Base-by-base conservation (phyloP, 176 grass and related monocot species). In the Avena eriantha region DNA sequence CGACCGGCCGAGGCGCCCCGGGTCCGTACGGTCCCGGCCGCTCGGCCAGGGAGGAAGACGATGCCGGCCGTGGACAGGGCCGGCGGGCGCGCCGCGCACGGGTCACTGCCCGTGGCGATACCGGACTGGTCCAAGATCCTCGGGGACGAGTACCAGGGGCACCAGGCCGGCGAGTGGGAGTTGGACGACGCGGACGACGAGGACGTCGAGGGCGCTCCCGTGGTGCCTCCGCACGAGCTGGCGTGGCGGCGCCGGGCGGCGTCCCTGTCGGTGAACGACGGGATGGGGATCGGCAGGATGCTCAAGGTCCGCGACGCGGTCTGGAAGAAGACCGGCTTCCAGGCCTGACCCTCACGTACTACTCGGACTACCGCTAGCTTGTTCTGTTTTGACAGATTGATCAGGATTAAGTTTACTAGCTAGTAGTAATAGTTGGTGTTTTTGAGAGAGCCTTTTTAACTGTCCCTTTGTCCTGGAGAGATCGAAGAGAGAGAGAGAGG, bases 61-160 rank as follows among this genome's bases (percentile, higher is more conserved):
- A 86, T 81, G 75, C 29, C 66, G 22, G 49, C 36, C 36, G 0
- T 49, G 29, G 31, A 50, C 24, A 58, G 10, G 41, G 19, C 15
- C 19, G 41, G 51, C 15, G 67, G 79, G 23, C n/a, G 36, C 15
- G 45, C 87, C 0, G 68, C 90, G 36, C 64, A 87, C 48, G 83
- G 90, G 19, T 98, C 93, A 3, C 64, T 95, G 71, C 96, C 96
- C 49, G 88, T 98, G 73, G 90, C 89, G 21, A 92, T 98, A 68
- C 96, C 96, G 43, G 93, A 98, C 88, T 98, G 96, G 96, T 92
- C 96, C 1, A 98, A 98, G 91, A 95, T 98, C 73, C 84, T 98
- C 2, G 85, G 91, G 51, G 82, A 58, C 10, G 90, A 82, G 81
- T 85, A 94, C 84, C n/a, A 73, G 49, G 33, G n/a, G 10, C 54